Evolutionary conservation across 805 yeast genomes (phyloP).

Genomic region (Candida silvicultrix): DNA sequence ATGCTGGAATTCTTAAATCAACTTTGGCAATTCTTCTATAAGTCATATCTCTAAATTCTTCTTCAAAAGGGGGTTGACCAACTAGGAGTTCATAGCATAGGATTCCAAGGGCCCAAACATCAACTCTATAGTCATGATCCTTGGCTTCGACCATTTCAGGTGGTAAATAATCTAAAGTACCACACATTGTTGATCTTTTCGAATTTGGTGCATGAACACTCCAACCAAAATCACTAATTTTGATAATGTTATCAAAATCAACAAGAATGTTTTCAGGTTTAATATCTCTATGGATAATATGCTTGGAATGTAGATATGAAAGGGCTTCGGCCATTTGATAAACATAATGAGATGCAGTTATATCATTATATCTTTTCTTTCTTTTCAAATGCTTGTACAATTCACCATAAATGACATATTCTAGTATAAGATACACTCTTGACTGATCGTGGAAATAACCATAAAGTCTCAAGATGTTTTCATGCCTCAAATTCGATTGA

Average conservation of each 20-base stretch:
- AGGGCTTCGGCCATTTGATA: constrained; percentile 81
- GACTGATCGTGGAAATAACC: constrained; percentile 81
- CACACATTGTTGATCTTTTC: constrained; percentile 80
- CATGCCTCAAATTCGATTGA: constrained; percentile 73
- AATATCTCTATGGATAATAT: constrained; percentile 85
- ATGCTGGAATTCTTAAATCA: constrained; percentile 68
- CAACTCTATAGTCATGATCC: constrained; percentile 74
- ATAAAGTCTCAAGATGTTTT: constrained; percentile 71
- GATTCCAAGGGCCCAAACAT: constrained; percentile 91
- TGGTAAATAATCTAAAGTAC: constrained; percentile 89
- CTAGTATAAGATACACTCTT: constrained; percentile 78
- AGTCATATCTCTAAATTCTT: constrained; percentile 67
- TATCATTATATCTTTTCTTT: constrained; percentile 66
- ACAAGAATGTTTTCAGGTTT: constrained; percentile 90
- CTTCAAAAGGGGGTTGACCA: constrained; percentile 92
- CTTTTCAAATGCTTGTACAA: constrained; percentile 65
- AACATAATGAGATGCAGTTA: constrained; percentile 70
- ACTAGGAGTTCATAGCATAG: constrained; percentile 79
- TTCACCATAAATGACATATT: constrained; percentile 83
- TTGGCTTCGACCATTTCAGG: constrained; percentile 91
- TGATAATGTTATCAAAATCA: constrained; percentile 68
- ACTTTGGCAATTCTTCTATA: constrained; percentile 74
- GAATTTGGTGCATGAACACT: constrained; percentile 60
- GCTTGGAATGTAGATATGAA: constrained; percentile 67
- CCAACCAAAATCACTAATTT: constrained; percentile 96